phyloP scores from a whole-genome alignment of 2,329 filamentous ascomycete genomes.

The Aspergillus latus region DNA sequence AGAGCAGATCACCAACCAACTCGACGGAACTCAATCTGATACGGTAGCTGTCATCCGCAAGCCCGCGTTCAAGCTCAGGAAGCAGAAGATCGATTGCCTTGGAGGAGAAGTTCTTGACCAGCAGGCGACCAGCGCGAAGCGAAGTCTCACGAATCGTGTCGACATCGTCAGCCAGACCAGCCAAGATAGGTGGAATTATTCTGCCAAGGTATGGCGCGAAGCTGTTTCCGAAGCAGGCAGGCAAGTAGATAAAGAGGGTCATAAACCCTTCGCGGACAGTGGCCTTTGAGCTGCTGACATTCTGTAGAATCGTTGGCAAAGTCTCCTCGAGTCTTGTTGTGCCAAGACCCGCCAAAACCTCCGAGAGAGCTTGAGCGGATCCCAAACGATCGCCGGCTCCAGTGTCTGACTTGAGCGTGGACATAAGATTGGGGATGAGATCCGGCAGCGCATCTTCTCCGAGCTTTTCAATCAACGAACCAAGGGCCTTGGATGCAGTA shows the following conservation, averaged over 20 bases:
- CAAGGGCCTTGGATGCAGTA: conserved; percentile 91
- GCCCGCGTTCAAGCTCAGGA: conserved; percentile 89
- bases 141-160: conserved; percentile 98
- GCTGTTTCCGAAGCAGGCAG: conserved; percentile 97
- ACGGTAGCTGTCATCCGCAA: conserved; percentile 96
- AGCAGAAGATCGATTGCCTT: conserved; percentile 91
- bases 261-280: conserved; percentile 97
- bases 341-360: conserved; percentile 92
- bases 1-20: conserved; percentile 91
- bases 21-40: conserved; percentile 98
- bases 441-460: conserved; percentile 96
- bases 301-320: conserved; percentile 91
- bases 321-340: conserved; percentile 93
- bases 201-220: conserved; percentile 93
- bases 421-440: conserved; percentile 95
- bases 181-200: conserved; percentile 92
- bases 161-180: conserved; percentile 90
- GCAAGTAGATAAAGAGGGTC: conserved; percentile 98
- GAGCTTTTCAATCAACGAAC: conserved; percentile 93
- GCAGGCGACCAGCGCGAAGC: conserved; percentile 82
- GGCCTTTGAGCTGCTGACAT: conserved; percentile 86
- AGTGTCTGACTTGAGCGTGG: conserved; percentile 94
- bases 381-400: conserved; percentile 94
- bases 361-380: conserved; percentile 92
- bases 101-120: conserved; percentile 98